Percentiles rank a stretch among this genome's conserved stretches.
Conservation (phyloP, 306 rosid species). For the Dryas octopetala region DNA sequence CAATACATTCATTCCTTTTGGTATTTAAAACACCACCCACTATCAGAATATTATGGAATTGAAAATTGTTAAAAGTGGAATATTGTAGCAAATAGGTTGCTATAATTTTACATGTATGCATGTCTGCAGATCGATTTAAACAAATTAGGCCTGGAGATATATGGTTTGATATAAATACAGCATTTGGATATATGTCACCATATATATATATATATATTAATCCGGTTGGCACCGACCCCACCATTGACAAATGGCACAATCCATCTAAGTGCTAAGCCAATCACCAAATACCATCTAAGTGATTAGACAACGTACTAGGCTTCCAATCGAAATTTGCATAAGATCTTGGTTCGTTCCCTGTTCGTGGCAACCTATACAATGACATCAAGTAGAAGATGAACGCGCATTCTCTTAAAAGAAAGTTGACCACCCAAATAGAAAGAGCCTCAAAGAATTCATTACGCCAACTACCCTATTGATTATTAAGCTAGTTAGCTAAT, state of each 20-base stretch:
- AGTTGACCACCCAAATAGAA: conserved; percentile 26
- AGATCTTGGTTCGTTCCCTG: background rate
- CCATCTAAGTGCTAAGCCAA: background rate
- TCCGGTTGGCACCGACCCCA: conserved; percentile 24
- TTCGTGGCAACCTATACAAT: background rate
- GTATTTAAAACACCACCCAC: background rate
- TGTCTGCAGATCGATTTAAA: no score
- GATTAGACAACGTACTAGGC: background rate
- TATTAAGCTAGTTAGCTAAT: no score
- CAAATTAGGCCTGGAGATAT: no score
- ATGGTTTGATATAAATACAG: no score
- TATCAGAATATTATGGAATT: background rate
- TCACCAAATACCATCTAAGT: conserved; percentile 1
- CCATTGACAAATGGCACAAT: conserved; percentile 5
- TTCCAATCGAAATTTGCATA: background rate
- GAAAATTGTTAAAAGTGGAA: background rate
- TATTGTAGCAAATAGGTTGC: no score
- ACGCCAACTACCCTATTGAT: background rate
- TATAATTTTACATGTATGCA: no score
- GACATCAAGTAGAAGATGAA: conserved; percentile 9
- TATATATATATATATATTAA: background rate
- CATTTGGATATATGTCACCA: background rate
- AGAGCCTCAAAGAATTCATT: background rate
- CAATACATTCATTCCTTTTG: background rate
- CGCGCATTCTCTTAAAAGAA: conserved; percentile 26